Base-by-base conservation (phyloP, 176 grass and related monocot genomes). In the Hordeum marinum region DNA sequence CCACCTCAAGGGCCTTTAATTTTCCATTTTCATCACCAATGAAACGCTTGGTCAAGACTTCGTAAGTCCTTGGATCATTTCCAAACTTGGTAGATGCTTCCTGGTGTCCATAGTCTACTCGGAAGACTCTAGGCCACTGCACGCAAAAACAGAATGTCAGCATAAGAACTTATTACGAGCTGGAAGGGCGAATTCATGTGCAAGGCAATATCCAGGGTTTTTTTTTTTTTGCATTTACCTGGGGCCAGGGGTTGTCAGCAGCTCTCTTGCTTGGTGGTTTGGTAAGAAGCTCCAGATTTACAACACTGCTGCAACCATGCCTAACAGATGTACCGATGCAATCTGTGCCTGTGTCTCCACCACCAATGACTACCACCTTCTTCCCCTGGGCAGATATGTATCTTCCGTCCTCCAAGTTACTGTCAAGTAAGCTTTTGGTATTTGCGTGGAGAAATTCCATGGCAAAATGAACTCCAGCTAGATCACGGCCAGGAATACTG, bases 341-440 rank as follows among this genome's bases (percentile, higher is more conserved):
- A 87, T 99, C 97, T 52, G 97, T 99, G 52, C 97, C 97, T 67
- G 90, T 99, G 73, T 99, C 97, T 71, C 97, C 94, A 76, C 97
- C 97, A 82, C 97, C 97, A 41, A 99, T 99, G 65, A 99, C 97
- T n/a, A 96, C 92, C 64, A 99, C 97, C 77, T 96, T 99, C 85
- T 96, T 91, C n/a, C 97, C 97, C 58, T 91, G 25, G 76, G 97
- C 97, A n/a, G 91, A 94, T 72, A 99, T 94, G 87, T 99, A 99
- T 75, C 89, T 96, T 84, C 94, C 90, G 80, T 99, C 94, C 81
- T 94, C 85, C 72, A 96, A 85, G 80, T 99, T 96, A 79, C 97
- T 99, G 78, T 99, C 97, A 27, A 99, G 90, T 70, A 99, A 91
- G 76, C 97, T 99, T 86, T 99, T 99, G 24, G 97, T 99, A 86